Evolutionary conservation across 116 monocot species (phyloP).

Genomic region (Phalaenopsis hybrid): DNA sequence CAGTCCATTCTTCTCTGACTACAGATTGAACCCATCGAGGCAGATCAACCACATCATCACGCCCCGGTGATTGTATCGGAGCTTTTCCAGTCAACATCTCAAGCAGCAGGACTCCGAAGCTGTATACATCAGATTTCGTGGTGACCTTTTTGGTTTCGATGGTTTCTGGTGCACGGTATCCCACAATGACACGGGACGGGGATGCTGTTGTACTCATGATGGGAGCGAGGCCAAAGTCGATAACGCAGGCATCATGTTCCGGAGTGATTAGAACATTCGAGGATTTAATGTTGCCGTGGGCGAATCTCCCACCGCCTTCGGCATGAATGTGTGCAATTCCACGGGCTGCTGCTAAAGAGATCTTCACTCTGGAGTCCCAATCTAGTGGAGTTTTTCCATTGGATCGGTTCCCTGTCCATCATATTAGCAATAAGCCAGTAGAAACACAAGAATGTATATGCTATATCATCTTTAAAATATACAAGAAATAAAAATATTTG

Average conservation of each 20-base stretch:
- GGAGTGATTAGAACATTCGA: conserved; percentile 40
- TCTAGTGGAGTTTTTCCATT: conserved; percentile 30
- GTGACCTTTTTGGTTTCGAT: conserved; percentile 24
- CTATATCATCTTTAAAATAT: background rate
- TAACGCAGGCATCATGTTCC: conserved; percentile 18
- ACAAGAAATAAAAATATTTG: background rate
- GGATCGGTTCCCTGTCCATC: conserved; percentile 24
- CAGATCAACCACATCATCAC: conserved; percentile 19
- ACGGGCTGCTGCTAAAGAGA: conserved; percentile 37
- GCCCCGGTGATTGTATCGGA: conserved; percentile 11
- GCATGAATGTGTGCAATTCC: conserved; percentile 50
- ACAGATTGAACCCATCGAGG: conserved; percentile 24
- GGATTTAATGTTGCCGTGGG: conserved; percentile 52
- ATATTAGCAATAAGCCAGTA: background rate
- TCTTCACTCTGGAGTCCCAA: conserved; percentile 48
- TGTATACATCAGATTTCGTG: conserved; percentile 29
- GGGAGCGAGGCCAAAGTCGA: conserved; percentile 37
- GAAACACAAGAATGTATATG: background rate
- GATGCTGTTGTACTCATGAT: conserved; percentile 19
- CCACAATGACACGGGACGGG: conserved; percentile 13
- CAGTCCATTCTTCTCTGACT: conserved; percentile 25
- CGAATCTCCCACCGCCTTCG: conserved; percentile 30
- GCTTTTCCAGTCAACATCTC: conserved; percentile 50
- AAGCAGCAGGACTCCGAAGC: conserved; percentile 32
- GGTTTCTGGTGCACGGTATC: conserved; percentile 34